Percentiles rank a stretch among this genome's conserved stretches.
These are phyloP conservation scores for Meripilus lineatus DNA, from an alignment of 1,284 basidiomycete genomes.

Conservation along the genomic window DNA sequence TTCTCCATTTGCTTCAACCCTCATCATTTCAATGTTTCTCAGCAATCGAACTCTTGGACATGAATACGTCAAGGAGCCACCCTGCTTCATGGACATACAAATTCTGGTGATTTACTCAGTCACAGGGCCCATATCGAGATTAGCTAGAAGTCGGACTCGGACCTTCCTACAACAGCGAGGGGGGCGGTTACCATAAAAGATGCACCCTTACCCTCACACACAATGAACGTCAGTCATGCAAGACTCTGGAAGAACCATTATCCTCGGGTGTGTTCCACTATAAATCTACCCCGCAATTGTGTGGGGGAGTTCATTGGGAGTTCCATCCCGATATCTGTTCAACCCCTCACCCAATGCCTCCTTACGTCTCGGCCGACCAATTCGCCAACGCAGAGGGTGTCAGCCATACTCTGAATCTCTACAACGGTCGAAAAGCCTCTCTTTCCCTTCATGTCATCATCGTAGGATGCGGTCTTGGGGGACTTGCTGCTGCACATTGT, in stretches of 20 bases:
- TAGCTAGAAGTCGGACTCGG: too few relatives aligned
- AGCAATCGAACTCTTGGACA: too few relatives aligned
- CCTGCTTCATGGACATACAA: too few relatives aligned
- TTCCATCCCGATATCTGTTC: neutral
- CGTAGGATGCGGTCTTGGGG: constrained; percentile 45
- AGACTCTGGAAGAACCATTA: neutral
- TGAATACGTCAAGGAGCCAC: too few relatives aligned
- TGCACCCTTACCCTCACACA: neutral
- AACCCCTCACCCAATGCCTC: constrained; percentile 1
- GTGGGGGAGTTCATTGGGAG: neutral
- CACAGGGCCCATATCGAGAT: too few relatives aligned
- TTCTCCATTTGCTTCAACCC: too few relatives aligned
- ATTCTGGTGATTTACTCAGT: too few relatives aligned
- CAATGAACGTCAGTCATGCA: constrained; percentile 2
- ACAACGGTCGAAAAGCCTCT: constrained; percentile 27
- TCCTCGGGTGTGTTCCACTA: neutral
- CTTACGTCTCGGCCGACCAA: constrained; percentile 9
- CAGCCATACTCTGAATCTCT: constrained; percentile 16
- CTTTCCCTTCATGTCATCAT: constrained; percentile 37
- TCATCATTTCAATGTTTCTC: too few relatives aligned
- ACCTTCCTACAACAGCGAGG: too few relatives aligned
- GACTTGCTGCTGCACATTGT: constrained; percentile 40
- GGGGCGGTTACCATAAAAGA: neutral
- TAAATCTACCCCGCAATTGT: neutral
- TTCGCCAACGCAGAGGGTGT: constrained; percentile 17